A percentile compares a stretch with the other conserved stretches of the same genome.
These are phyloP conservation scores for Mycothermus thermophilus DNA, from an alignment of 495 filamentous ascomycete genomes.

Conservation along the genomic window DNA sequence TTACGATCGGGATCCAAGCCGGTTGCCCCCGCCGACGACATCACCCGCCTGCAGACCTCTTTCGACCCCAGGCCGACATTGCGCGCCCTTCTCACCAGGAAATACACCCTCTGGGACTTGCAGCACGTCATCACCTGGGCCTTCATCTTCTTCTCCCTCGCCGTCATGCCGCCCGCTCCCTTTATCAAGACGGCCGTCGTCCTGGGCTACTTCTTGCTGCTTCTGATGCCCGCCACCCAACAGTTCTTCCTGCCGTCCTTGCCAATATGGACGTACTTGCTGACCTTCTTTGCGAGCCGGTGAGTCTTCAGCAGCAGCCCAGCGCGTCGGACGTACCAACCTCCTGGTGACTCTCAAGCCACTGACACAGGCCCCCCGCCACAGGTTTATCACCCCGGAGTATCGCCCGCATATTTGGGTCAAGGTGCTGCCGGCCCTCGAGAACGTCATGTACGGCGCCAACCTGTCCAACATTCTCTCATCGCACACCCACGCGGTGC, in stretches of 20 bases:
- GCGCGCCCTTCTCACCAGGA: slow-evolving; percentile 53
- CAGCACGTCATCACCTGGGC: slow-evolving; percentile 68
- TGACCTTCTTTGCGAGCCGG: slow-evolving; percentile 85
- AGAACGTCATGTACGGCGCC: slow-evolving; percentile 91
- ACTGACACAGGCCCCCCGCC: no score
- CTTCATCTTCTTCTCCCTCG: slow-evolving; percentile 66
- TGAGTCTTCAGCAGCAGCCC: no score
- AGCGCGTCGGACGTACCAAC: no score
- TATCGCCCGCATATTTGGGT: slow-evolving; percentile 89
- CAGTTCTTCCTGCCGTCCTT: slow-evolving; percentile 86
- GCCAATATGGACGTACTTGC: slow-evolving; percentile 67
- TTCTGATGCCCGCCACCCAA: slow-evolving; percentile 71
- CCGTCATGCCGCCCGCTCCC: slow-evolving; percentile 60
- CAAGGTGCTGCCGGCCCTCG: slow-evolving; percentile 81
- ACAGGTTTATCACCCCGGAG: slow-evolving; percentile 61
- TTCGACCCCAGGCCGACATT: slow-evolving; percentile 63
- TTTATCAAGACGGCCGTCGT: slow-evolving; percentile 57
- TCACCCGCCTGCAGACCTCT: slow-evolving; percentile 69
- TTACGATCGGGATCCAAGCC: slow-evolving; percentile 53
- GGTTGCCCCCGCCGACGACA: slow-evolving; percentile 33
- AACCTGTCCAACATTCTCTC: slow-evolving; percentile 94
- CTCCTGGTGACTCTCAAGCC: no score
- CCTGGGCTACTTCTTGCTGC: slow-evolving; percentile 50
- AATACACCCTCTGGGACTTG: slow-evolving; percentile 74
- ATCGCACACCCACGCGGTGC: slow-evolving; percentile 62